Evolutionary conservation across 2,329 filamentous ascomycete species (phyloP).

Genomic region (Torrubiella hemipterigena): DNA sequence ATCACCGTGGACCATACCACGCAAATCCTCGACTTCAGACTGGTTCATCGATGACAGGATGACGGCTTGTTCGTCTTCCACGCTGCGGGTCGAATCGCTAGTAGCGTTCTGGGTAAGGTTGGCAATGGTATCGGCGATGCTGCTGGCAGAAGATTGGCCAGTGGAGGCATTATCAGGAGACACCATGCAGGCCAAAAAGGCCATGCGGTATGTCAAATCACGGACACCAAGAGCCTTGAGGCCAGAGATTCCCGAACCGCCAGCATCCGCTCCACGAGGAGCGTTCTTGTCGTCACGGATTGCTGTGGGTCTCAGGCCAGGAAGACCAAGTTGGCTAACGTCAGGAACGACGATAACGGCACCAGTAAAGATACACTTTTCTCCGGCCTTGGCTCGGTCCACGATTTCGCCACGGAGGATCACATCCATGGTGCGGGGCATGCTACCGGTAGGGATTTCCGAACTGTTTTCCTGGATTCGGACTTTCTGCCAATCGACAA

Average conservation of each 20-base stretch:
- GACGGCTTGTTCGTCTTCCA: slow-evolving; percentile 79
- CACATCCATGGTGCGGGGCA: slow-evolving; percentile 96
- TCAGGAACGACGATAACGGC: slow-evolving; percentile 94
- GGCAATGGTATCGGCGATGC: slow-evolving; percentile 69
- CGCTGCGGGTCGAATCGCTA: slow-evolving; percentile 54
- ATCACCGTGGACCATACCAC: slow-evolving; percentile 86
- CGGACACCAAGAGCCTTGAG: slow-evolving; percentile 88
- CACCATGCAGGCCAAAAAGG: slow-evolving; percentile 96
- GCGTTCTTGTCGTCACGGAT: slow-evolving; percentile 70
- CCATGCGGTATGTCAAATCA: slow-evolving; percentile 87
- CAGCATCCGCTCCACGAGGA: slow-evolving; percentile 63
- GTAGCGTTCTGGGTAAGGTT: slow-evolving; percentile 56
- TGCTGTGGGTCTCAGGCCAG: slow-evolving; percentile 71
- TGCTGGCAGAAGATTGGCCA: slow-evolving; percentile 54
- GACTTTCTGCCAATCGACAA: slow-evolving; percentile 98
- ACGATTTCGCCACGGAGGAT: slow-evolving; percentile 96
- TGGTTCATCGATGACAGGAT: slow-evolving; percentile 77
- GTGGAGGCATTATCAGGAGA: slow-evolving; percentile 75
- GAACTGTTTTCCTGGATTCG: slow-evolving; percentile 97
- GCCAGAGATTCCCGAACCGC: slow-evolving; percentile 74
- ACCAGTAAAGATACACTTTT: slow-evolving; percentile 97
- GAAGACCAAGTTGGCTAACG: slow-evolving; percentile 86
- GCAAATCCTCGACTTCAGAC: slow-evolving; percentile 82
- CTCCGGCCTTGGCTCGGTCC: slow-evolving; percentile 89
- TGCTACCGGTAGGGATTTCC: slow-evolving; percentile 95